These are phyloP conservation scores for Cladobotryum mycophilum DNA, from an alignment of 2,329 filamentous ascomycete species.

Conservation along the genomic window DNA sequence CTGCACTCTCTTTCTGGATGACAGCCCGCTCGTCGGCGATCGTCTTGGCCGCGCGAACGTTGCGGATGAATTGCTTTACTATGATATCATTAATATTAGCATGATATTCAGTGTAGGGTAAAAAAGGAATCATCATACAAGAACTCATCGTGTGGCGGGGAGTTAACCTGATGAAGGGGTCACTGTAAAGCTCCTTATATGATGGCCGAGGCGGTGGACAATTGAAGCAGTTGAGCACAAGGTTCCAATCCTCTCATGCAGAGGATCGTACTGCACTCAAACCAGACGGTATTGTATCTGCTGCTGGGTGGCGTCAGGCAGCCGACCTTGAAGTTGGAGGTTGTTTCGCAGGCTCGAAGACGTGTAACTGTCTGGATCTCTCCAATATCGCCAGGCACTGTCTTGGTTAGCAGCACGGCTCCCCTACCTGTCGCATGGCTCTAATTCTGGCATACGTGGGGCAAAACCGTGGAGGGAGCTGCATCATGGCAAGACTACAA, in stretches of 20 bases:
- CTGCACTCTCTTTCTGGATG: conserved; percentile 97
- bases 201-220: conserved; percentile 11
- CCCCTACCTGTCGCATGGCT: conserved; percentile 5
- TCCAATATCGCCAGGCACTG: conserved; percentile 4
- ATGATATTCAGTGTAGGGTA: conserved; percentile 1
- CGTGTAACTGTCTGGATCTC: conserved; percentile 6
- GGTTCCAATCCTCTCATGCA: background rate
- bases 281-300: background rate
- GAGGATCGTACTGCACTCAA: background rate
- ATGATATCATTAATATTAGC: conserved; percentile 14
- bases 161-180: conserved; percentile 27
- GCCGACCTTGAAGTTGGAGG: conserved; percentile 1
- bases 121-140: conserved; percentile 22
- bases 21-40: conserved; percentile 98
- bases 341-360: background rate
- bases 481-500: conserved; percentile 6
- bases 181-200: conserved; percentile 22
- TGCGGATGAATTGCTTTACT: conserved; percentile 99
- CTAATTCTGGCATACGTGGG: conserved; percentile 7
- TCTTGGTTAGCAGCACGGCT: background rate
- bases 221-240: background rate
- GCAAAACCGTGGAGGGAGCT: conserved; percentile 5
- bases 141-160: conserved; percentile 33
- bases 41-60: conserved; percentile 96
- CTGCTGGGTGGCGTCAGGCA: background rate